phyloP scores from a whole-genome alignment of 2,329 filamentous ascomycete genomes.

The Shiraia sp. region DNA sequence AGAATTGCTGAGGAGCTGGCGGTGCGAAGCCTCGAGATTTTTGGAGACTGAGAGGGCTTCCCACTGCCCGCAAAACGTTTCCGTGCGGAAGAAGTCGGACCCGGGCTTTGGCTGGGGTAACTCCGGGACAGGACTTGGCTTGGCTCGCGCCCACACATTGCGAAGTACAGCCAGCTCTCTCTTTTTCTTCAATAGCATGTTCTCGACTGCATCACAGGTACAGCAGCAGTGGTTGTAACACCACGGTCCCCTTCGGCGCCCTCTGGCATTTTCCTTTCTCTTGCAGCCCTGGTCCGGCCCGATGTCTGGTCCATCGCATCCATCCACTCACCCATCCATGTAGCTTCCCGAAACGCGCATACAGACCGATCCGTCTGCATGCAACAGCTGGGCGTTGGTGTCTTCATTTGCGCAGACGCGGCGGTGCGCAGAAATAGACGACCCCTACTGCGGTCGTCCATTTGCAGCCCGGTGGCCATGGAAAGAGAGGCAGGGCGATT shows the following conservation, averaged over 20 bases:
- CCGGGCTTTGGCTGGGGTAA: background rate
- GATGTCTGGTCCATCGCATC: background rate
- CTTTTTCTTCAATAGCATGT: background rate
- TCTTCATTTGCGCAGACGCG: constrained; percentile 22
- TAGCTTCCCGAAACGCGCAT: background rate
- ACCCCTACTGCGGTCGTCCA: constrained; percentile 14
- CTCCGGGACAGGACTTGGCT: too few species aligned
- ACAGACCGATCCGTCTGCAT: constrained; percentile 6
- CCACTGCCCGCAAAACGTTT: constrained; percentile 2
- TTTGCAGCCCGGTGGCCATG: background rate
- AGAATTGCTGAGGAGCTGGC: too few species aligned
- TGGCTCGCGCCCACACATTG: too few species aligned
- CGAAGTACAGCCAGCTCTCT: too few species aligned
- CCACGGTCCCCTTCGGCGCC: background rate
- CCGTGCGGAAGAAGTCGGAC: constrained; percentile 5
- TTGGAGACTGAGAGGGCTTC: too few species aligned
- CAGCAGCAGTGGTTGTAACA: background rate
- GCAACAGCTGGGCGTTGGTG: constrained; percentile 12
- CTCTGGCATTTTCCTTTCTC: background rate
- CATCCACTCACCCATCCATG: constrained; percentile 1
- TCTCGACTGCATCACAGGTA: constrained; percentile 8
- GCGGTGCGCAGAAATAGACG: constrained; percentile 15
- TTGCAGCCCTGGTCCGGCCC: background rate
- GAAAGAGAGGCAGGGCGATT: background rate
- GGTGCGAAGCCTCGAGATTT: too few species aligned